Evolutionary conservation across 768 basidiomycete species (phyloP), one percentile per base, ranked within the genome.

Genomic region (Mycena venus): DNA sequence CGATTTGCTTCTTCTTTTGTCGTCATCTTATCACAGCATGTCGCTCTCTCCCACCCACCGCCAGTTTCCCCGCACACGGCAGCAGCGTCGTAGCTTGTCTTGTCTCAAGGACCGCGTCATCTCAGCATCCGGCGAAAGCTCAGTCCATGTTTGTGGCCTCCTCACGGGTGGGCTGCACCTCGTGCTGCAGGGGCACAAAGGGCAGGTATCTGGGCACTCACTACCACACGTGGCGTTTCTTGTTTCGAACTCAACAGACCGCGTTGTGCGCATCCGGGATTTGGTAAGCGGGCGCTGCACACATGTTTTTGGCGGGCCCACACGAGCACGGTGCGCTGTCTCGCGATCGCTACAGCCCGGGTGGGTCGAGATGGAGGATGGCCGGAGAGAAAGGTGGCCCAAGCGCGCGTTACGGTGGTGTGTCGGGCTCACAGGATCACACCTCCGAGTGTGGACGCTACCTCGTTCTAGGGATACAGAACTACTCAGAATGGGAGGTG

Each of bases 181-280:
- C 49, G 90, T 93, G 1, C 88, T 99, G n/a, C n/a, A n/a, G 70
- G 97, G 97, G 3, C 97, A 99, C 78, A 95, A 96, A 77, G 97
- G 97, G n/a, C n/a, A 59, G 97, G 97, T 17, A 96, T 99, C 1
- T 99, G 97, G 97, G 97, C 97, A 17, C 86, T 99, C n/a, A 94
- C 95, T 6, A 93, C 94, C 42, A 95, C n/a, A n/a, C n/a, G n/a
- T n/a, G 92, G 96, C 82, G 90, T 93, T n/a, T 27, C 90, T 97
- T 19, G 97, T 98, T 76, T 96, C 94, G 77, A 97, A 97, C 5
- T 95, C 95, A 15, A 98, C 97, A 10, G 97, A 98, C 85, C 91
- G 96, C 31, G 97, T 96, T 0, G 95, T 98, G 66, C 89, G 97
- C 60, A 94, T 97, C 44, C 97, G 96, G 97, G 93, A 97, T 79